Conservation (phyloP, 805 yeast species). For the Metschnikowia colocasiae region DNA sequence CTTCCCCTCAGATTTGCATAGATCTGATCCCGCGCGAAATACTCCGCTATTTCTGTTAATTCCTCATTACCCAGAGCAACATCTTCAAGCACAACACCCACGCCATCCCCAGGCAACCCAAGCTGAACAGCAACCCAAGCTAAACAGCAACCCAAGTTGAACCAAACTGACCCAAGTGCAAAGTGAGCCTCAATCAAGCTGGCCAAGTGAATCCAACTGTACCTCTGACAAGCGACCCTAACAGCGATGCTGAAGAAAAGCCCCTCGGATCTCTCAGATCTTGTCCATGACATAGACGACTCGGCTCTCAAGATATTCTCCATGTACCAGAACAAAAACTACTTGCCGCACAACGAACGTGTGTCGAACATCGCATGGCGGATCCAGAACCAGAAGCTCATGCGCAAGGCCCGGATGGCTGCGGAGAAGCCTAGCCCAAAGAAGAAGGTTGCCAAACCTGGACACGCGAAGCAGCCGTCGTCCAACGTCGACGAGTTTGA, state of each 20-base stretch:
- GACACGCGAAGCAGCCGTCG: constrained; percentile 16
- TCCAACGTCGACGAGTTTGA: constrained; percentile 40
- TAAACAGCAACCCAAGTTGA: too few species aligned
- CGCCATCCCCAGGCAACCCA: too few species aligned
- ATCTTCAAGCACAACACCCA: neutral
- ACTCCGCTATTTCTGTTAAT: neutral
- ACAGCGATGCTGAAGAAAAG: neutral
- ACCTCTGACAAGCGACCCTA: too few species aligned
- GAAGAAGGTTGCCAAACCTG: constrained; percentile 1
- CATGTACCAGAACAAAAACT: constrained; percentile 41
- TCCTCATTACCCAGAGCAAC: neutral
- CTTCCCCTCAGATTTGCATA: constrained; percentile 1
- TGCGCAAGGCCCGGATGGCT: constrained; percentile 12
- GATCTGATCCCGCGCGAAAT: constrained; percentile 3
- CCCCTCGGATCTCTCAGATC: constrained; percentile 15
- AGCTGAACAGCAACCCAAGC: too few species aligned
- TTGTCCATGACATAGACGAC: constrained; percentile 34
- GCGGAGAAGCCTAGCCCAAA: neutral
- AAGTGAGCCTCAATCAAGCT: too few species aligned
- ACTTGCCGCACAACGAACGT: constrained; percentile 40
- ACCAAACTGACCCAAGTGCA: too few species aligned
- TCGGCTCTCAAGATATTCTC: constrained; percentile 35
- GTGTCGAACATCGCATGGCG: constrained; percentile 45
- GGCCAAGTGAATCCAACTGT: too few species aligned
- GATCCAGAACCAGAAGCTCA: constrained; percentile 36